Conservation (phyloP, 306 rosid genomes). For the Coriaria nepalensis region DNA sequence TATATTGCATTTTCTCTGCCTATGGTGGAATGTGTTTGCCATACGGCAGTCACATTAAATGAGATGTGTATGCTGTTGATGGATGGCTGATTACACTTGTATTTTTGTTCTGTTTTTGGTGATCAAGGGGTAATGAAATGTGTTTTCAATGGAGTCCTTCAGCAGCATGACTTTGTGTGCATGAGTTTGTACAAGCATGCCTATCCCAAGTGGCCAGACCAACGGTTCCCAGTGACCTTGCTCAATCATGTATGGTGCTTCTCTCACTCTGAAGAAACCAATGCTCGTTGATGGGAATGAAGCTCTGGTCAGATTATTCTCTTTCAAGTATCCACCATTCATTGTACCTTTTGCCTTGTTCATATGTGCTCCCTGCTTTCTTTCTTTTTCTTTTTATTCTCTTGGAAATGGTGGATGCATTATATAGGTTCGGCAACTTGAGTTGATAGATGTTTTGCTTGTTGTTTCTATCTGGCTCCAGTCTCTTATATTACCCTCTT, state of each 20-base stretch:
- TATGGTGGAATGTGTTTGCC: neutral
- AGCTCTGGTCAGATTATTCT: constrained; percentile 68
- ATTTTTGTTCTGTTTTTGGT: constrained; percentile 3
- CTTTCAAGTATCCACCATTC: no score
- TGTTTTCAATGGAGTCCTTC: constrained; percentile 63
- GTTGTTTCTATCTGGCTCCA: no score
- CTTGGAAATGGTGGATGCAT: no score
- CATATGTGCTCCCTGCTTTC: no score
- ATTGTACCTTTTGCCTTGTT: no score
- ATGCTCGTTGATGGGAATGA: constrained; percentile 51
- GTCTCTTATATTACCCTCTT: no score
- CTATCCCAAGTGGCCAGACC: constrained; percentile 75
- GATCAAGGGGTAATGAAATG: constrained; percentile 70
- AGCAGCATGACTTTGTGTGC: constrained; percentile 75
- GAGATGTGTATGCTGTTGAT: no score
- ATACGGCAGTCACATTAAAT: no score
- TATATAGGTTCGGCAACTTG: no score
- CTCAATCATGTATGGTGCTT: constrained; percentile 7
- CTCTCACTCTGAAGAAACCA: constrained; percentile 22
- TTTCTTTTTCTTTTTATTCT: no score
- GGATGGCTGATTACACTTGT: neutral
- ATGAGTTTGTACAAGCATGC: constrained; percentile 79
- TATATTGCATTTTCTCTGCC: neutral
- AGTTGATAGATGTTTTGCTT: no score
- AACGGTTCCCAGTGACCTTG: constrained; percentile 27